Percentiles rank a stretch among this genome's conserved stretches.
These are phyloP conservation scores for Chloris gayana DNA, from an alignment of 176 grass and related monocot genomes.

Conservation along the genomic window DNA sequence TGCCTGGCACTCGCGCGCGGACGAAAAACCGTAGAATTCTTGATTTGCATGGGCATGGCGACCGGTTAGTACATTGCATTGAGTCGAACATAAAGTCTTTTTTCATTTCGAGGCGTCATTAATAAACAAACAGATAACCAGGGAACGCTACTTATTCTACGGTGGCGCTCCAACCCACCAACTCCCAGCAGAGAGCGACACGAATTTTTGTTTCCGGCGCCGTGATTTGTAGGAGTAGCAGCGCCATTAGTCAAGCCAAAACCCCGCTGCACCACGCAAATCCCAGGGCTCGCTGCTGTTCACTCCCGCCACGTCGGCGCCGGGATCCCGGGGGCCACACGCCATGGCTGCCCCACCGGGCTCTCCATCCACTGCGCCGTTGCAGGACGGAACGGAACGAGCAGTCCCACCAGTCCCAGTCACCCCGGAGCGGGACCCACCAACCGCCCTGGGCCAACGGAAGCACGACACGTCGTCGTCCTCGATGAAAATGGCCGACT, in stretches of 20 bases:
- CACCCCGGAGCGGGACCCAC: not conserved
- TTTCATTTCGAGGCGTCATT: not conserved
- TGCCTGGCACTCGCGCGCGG: too few species aligned
- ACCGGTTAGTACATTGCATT: not conserved
- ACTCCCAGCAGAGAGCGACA: too few species aligned
- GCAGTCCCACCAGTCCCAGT: not conserved
- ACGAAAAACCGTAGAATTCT: too few species aligned
- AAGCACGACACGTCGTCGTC: constrained; percentile 8
- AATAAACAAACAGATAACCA: too few species aligned
- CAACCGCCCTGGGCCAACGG: not conserved
- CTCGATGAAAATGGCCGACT: too few species aligned
- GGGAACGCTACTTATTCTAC: too few species aligned
- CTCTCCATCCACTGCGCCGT: not conserved
- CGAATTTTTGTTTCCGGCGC: not conserved
- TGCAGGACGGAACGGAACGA: not conserved
- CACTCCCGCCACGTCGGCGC: constrained; percentile 3
- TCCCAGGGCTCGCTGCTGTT: not conserved
- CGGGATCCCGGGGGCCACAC: not conserved
- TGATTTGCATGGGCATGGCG: not conserved
- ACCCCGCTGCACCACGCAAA: constrained; percentile 5
- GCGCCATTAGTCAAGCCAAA: too few species aligned
- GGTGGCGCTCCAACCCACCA: too few species aligned
- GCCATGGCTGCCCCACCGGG: not conserved
- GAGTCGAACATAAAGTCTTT: not conserved
- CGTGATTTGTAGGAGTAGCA: not conserved